Percentiles rank a stretch among this genome's conserved stretches.
These are phyloP conservation scores for Microcera coccophila DNA, from an alignment of 2,329 filamentous ascomycete genomes.

Conservation along the genomic window DNA sequence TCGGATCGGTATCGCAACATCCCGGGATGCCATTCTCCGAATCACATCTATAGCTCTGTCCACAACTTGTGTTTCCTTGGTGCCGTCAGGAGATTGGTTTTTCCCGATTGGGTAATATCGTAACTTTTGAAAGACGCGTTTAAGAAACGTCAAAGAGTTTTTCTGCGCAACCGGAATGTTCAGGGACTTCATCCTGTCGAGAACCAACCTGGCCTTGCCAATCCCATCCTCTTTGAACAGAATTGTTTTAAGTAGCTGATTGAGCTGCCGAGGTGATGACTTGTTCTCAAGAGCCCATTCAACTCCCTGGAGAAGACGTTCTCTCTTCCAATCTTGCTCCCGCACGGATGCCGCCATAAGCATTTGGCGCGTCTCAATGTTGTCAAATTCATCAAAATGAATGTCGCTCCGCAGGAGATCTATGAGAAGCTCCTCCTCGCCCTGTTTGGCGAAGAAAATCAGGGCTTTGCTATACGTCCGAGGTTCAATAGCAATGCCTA, in stretches of 20 bases:
- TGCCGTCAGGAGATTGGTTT: background rate
- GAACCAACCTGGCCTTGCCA: conserved; percentile 22
- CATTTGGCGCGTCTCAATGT: conserved; percentile 38
- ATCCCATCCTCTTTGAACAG: conserved; percentile 12
- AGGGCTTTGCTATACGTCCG: conserved; percentile 65
- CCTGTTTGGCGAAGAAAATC: conserved; percentile 56
- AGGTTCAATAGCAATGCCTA: conserved; percentile 59
- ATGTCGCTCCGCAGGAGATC: conserved; percentile 48
- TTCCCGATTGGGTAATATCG: conserved; percentile 24
- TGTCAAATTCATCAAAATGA: conserved; percentile 54
- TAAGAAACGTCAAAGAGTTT: conserved; percentile 26
- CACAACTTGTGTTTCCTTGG: conserved; percentile 18
- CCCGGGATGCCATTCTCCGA: conserved; percentile 28
- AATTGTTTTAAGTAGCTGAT: conserved; percentile 12
- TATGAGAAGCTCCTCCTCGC: conserved; percentile 48
- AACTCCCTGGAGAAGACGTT: conserved; percentile 43
- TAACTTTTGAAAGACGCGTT: conserved; percentile 25
- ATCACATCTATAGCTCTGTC: conserved; percentile 31
- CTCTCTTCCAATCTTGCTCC: conserved; percentile 36
- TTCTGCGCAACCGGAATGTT: conserved; percentile 26
- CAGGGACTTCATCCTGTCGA: conserved; percentile 33
- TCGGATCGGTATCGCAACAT: conserved; percentile 33
- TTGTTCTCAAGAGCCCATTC: conserved; percentile 26
- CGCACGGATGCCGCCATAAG: conserved; percentile 34
- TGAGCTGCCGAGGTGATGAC: conserved; percentile 23